These are phyloP conservation scores for Pueraria montana DNA, from an alignment of 306 rosid genomes.

Conservation along the genomic window DNA sequence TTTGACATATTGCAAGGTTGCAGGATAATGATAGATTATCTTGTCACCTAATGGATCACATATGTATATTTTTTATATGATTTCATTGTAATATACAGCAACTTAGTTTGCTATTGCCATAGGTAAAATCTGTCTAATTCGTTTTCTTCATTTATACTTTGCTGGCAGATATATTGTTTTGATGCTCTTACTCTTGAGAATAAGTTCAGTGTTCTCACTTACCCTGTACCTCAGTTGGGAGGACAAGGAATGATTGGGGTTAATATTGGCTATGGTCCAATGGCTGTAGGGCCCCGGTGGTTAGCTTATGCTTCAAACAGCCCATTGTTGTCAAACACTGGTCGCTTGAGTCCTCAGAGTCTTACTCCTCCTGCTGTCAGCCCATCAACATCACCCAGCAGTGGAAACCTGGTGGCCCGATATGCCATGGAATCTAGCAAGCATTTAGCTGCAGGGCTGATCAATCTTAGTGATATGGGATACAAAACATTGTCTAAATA, in stretches of 20 bases:
- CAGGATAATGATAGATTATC: conserved; percentile 28
- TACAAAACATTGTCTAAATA: conserved; percentile 93
- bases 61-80: conserved; percentile 26
- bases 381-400: conserved; percentile 95
- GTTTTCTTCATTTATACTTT: conserved; percentile 38
- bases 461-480: conserved; percentile 93
- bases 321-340: conserved; percentile 73
- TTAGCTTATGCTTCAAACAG: conserved; percentile 91
- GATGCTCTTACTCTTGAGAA: conserved; percentile 96
- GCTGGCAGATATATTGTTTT: conserved; percentile 92
- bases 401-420: conserved; percentile 89
- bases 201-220: conserved; percentile 93
- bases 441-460: conserved; percentile 88
- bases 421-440: conserved; percentile 99
- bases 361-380: conserved; percentile 91
- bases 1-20: conserved; percentile 43
- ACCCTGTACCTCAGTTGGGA: conserved; percentile 94
- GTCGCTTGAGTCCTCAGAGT: conserved; percentile 89
- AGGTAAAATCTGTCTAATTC: conserved; percentile 44
- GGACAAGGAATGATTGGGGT: conserved; percentile 87
- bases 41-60: conserved; percentile 35
- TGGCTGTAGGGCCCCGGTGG: conserved; percentile 98
- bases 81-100: conserved; percentile 7
- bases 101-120: conserved; percentile 44
- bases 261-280: conserved; percentile 96